Percentiles rank a stretch among this genome's conserved stretches.
These are phyloP conservation scores for Deuterostichococcus epilithicus DNA, from an alignment of 139 green algal genomes.

Conservation along the genomic window DNA sequence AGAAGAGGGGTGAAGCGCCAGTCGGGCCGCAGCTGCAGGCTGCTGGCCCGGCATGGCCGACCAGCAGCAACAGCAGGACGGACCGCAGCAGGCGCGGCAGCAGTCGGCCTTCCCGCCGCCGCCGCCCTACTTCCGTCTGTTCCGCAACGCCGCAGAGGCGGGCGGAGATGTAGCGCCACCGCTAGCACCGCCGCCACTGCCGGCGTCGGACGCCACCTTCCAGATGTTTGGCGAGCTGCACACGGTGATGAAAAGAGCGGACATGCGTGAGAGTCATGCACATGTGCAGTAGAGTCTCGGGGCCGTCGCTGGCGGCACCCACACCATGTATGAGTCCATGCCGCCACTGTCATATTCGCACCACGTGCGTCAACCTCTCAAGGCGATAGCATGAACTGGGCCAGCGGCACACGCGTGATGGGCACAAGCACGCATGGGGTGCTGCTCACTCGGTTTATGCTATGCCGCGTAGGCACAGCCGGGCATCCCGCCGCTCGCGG, in stretches of 20 bases:
- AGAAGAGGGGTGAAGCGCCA: no score
- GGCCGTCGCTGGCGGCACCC: no score
- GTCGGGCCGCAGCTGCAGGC: no score
- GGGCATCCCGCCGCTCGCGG: slow-evolving; percentile 36
- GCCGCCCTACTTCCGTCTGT: slow-evolving; percentile 38
- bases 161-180: slow-evolving; percentile 14
- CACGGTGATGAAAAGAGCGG: slow-evolving; percentile 20
- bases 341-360: no score
- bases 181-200: slow-evolving; percentile 28
- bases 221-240: slow-evolving; percentile 43
- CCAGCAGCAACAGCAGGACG: neutral
- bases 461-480: slow-evolving; percentile 29
- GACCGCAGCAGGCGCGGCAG: neutral
- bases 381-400: neutral
- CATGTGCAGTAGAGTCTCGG: no score
- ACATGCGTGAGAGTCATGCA: no score
- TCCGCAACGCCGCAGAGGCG: slow-evolving; percentile 12
- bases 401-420: neutral
- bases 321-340: no score
- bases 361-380: neutral
- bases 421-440: neutral
- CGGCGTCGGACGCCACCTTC: slow-evolving; percentile 26
- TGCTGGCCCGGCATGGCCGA: neutral
- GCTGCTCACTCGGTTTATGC: neutral
- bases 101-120: slow-evolving; percentile 42